Evolutionary conservation across 106 monocot species (phyloP), one percentile per base, ranked within the genome.

Genomic region (Dioscorea dumetorum): DNA sequence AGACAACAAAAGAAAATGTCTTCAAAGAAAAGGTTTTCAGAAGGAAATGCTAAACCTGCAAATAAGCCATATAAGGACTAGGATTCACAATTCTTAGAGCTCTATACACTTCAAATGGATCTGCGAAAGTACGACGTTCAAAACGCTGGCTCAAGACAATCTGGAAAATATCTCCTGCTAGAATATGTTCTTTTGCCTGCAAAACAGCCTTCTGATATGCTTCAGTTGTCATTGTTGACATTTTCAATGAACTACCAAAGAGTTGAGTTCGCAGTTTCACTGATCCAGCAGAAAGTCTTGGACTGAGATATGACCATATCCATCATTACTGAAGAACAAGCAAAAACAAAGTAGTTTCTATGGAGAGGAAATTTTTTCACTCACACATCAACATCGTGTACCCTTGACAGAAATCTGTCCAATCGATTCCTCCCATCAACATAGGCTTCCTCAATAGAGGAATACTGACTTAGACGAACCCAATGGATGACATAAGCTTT

Each of bases 141-240:
- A 99, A 99, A 32, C 97, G 84, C 66, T 99, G 97, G 71, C 97
- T 99, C 69, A 99, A 81, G 70, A 99, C 97, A 51, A 99, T 87
- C 72, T 99, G 97, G 61, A 99, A 99, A 57, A 99, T 91, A 77
- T 99, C 97, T 41, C 97, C 97, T 32, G 97, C 92, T 22, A 84
- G 62, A 20, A 99, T 99, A 71, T 92, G 97, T 66, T 92, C 97
- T 70, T 99, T 99, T 34, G 92, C 91, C 64, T 81, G 73, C 64
- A 92, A 5, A 33, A 99, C 97, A 76, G 87, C 82, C 32, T 77
- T 68, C 76, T 92, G 92, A 61, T 99, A 99, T 66, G 69, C 84
- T 66, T 89, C 89, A 61, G 78, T 84, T 61, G 84, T 83, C 97
- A 99, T 92, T 17, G 87, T 79, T 63, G 92, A 99, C 50, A 75